A percentile compares a stretch with the other conserved stretches of the same genome.
Evolutionary conservation across 495 filamentous ascomycete genomes (phyloP).

Genomic region (Trichoderma virens): DNA sequence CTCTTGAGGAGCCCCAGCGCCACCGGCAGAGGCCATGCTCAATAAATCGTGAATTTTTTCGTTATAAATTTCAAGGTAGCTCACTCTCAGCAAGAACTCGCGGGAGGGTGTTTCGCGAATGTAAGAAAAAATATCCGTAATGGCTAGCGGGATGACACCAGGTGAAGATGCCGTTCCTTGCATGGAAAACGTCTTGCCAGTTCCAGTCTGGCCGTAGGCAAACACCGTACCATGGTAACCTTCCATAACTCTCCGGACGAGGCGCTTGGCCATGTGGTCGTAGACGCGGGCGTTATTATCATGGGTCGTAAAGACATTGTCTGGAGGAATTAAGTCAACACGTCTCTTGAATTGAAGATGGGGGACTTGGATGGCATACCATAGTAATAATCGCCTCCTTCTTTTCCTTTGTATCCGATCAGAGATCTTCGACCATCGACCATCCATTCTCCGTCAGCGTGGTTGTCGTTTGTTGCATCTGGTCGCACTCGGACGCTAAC

Average conservation of each 20-base stretch:
- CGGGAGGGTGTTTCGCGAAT: slow-evolving; percentile 93
- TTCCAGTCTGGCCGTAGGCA: slow-evolving; percentile 98
- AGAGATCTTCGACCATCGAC: slow-evolving; percentile 78
- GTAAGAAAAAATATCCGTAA: slow-evolving; percentile 98
- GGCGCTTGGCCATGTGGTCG: slow-evolving; percentile 83
- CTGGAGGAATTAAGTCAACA: slow-evolving; percentile 31
- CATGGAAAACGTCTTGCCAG: slow-evolving; percentile 98
- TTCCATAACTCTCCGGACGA: slow-evolving; percentile 96
- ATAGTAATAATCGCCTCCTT: slow-evolving; percentile 89
- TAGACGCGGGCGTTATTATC: slow-evolving; percentile 94
- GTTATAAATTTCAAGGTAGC: slow-evolving; percentile 98
- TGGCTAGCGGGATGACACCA: slow-evolving; percentile 92
- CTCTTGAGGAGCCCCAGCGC: slow-evolving; percentile 49
- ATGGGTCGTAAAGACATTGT: slow-evolving; percentile 90
- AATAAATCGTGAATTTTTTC: slow-evolving; percentile 94
- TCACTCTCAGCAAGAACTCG: slow-evolving; percentile 92
- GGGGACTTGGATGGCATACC: slow-evolving; percentile 42
- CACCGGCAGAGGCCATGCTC: slow-evolving; percentile 53
- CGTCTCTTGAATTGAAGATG: slow-evolving; percentile 5
- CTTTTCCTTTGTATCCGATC: slow-evolving; percentile 75
- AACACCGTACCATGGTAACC: slow-evolving; percentile 98
- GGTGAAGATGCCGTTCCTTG: slow-evolving; percentile 96
- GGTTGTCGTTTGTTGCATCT: slow-evolving; percentile 58
- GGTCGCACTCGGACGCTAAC: slow-evolving; percentile 93
- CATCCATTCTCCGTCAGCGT: slow-evolving; percentile 78